Base-by-base conservation (phyloP, 441 rosid species). In the Adansonia madagascariensis region DNA sequence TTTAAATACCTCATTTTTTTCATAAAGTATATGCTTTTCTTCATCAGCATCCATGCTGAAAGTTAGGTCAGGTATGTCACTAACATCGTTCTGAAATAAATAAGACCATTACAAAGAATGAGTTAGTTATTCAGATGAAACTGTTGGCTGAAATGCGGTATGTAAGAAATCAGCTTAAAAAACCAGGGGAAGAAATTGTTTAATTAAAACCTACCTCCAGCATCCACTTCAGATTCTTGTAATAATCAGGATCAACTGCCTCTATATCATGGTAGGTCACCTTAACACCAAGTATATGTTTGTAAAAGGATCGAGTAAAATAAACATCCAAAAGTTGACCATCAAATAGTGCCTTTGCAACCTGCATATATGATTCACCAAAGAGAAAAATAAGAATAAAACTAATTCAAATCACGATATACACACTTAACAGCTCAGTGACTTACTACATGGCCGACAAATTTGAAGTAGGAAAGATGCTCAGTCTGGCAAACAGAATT, bases 161-260 rank as follows among this genome's bases (percentile, higher is more conserved):
- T 41, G 50, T 12, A 8, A 15, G 71, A 49, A 75, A 39, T 50
- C 39, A 62, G 22, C 22, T 47, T 20, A 78, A 62, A 31, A 0
- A 31, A 71, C 53, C 52, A 62, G 27, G 57, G 18, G 78, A 68
- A 15, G 49, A 27, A 75, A 27, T 27, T 27, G 31, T 27, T 27
- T 27, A 27, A 27, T 27, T 27, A 27, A 27, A 41, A 80, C 97
- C 70, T 67, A 94, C 99, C 98, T 97, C 98, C 39, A 97, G 85
- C 92, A 97, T 88, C 99, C 99, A 97, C 91, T 97, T 97, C 86
- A 97, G 82, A 78, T 90, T 97, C 87, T 93, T 94, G 89, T 93
- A 97, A 83, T 97, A 97, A 86, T 97, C 99, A 80, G 99, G 99
- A 87, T 94, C 99, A 83, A 97, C 98, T 55, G 99, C 98, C 90